Evolutionary conservation across 495 filamentous ascomycete genomes (phyloP).

Genomic region (Tuber magnatum): DNA sequence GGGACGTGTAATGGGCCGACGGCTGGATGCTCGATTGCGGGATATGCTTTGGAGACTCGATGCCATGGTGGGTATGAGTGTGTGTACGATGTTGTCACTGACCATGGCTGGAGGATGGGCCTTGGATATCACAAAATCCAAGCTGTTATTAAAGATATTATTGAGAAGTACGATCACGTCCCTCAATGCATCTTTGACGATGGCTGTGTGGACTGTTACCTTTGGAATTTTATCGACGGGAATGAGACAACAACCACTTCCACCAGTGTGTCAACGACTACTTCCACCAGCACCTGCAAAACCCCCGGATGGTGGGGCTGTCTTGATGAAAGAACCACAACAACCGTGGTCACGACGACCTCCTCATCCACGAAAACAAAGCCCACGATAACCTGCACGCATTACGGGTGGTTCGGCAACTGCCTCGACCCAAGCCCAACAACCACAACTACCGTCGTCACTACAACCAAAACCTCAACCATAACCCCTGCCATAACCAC

Average conservation of each 20-base stretch:
- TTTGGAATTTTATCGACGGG: conserved; percentile 90
- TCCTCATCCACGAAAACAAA: conserved; percentile 40
- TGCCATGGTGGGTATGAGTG: conserved; percentile 87
- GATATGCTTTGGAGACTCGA: conserved; percentile 84
- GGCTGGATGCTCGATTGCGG: conserved; percentile 80
- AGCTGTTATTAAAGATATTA: conserved; percentile 74
- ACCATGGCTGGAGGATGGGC: conserved; percentile 82
- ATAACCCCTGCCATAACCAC: conserved; percentile 44
- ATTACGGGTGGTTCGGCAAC: conserved; percentile 55
- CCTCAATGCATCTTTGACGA: conserved; percentile 61
- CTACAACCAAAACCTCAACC: conserved; percentile 31
- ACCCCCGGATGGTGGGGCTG: conserved; percentile 68
- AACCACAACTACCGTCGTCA: conserved; percentile 16
- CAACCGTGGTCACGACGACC: conserved; percentile 43
- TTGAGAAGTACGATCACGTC: conserved; percentile 69
- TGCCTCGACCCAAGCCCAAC: conserved; percentile 49
- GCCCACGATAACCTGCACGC: conserved; percentile 45
- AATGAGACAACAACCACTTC: conserved; percentile 73
- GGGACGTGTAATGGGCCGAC: conserved; percentile 86
- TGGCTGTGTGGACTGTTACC: conserved; percentile 82
- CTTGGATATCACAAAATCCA: conserved; percentile 79
- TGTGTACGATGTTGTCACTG: conserved; percentile 80
- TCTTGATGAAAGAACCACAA: conserved; percentile 51
- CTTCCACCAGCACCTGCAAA: conserved; percentile 50
- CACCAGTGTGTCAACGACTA: conserved; percentile 46